Evolutionary conservation across 2,329 filamentous ascomycete genomes (phyloP), one percentile per base, ranked within the genome.

Genomic region (Diaporthe ilicicola): DNA sequence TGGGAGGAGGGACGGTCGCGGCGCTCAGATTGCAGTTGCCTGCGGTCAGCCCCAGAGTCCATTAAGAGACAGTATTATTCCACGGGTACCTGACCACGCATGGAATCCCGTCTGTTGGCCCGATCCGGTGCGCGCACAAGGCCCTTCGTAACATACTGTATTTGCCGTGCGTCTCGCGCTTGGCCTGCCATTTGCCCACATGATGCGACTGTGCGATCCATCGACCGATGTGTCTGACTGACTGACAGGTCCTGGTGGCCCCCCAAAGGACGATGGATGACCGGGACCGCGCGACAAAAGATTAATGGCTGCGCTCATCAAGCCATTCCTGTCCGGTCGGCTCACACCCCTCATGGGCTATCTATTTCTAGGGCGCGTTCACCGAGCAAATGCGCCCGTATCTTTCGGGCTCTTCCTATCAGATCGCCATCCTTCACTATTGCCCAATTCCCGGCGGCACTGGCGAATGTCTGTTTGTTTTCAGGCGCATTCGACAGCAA

Each of bases 31-130:
- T 48, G 32, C 48, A n/a, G 34, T 39, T 50, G 53, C 53, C 53
- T 59, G 27, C 39, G 29, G 34, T 39, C 65, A 50, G 59, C 54
- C 22, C 46, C 55, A 42, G 46, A 24, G 15, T 29, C 24, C 46
- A 50, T 68, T 61, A 48, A 48, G 46, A 29, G 32, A 13, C 34
- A 62, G 65, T 69, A 17, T 67, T 66, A 54, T 48, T 53, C 46
- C 44, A 69, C 55, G 69, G 55, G 71, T 70, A 67, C 67, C 72
- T 74, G 70, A 69, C 61, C 50, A 50, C 54, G 22, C 64, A 66
- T 71, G 53, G 65, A 73, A 61, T 12, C 32, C 32, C 10, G 12
- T 24, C 50, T 50, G 29, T 68, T 68, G 66, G 66, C 53, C 70
- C 42, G 53, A 48, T 68, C n/a, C 46, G 53, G 42, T 50, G 48